Evolutionary conservation across 129 eudicot species (phyloP).

Genomic region (Tagetes erecta): DNA sequence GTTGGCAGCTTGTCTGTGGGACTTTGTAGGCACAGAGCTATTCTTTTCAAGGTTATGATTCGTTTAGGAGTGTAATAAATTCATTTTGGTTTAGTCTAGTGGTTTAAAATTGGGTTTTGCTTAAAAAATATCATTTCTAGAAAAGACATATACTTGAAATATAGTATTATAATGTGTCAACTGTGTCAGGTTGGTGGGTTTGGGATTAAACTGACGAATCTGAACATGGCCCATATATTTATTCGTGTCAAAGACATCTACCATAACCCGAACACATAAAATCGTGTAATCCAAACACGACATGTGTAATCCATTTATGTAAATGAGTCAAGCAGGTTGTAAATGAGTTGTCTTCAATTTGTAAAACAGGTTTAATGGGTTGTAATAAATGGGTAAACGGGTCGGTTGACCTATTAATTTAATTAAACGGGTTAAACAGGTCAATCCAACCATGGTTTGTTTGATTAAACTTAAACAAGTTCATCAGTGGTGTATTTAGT

Average conservation of each 20-base stretch:
- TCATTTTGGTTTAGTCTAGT: neutral
- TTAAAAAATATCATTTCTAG: neutral
- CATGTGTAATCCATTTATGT: neutral
- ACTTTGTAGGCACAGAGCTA: slow-evolving; percentile 91
- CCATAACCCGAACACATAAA: neutral
- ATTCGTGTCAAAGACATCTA: neutral
- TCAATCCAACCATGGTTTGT: neutral
- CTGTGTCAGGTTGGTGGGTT: neutral
- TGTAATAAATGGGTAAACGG: neutral
- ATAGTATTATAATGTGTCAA: neutral
- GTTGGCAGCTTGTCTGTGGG: slow-evolving; percentile 80
- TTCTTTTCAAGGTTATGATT: slow-evolving; percentile 77
- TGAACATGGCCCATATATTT: neutral
- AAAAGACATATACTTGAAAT: neutral
- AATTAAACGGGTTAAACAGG: neutral
- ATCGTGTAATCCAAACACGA: neutral
- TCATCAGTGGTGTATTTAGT: no score
- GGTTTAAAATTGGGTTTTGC: neutral
- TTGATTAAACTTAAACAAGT: neutral
- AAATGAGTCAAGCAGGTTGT: neutral
- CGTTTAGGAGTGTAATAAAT: slow-evolving; percentile 2
- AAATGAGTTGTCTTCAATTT: neutral
- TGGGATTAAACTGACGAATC: neutral
- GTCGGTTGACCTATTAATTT: neutral
- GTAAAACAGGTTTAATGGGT: neutral